Conservation (phyloP, 495 filamentous ascomycete genomes). For the Neurospora sp. region DNA sequence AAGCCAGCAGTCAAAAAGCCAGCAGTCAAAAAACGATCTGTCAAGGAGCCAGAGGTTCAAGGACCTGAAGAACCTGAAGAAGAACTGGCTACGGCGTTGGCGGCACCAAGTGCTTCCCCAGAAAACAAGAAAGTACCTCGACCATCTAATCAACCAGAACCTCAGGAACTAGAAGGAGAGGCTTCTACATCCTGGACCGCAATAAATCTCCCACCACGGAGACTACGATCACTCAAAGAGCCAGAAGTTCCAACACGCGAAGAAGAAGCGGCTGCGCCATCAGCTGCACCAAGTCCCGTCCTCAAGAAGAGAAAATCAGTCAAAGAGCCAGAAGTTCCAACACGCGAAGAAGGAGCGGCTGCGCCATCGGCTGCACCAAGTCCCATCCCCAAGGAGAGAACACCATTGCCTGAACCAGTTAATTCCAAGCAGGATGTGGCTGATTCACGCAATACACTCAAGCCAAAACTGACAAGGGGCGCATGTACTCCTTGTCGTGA, state of each 20-base stretch:
- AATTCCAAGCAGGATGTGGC: neutral
- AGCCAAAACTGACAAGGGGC: neutral
- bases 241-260: neutral
- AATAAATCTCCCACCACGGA: neutral
- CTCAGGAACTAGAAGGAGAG: neutral
- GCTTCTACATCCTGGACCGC: neutral
- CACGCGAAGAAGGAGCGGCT: neutral
- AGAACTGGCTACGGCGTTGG: neutral
- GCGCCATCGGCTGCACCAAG: neutral
- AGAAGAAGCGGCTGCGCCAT: neutral
- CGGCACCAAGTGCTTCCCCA: neutral
- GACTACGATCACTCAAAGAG: neutral
- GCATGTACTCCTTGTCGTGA: neutral
- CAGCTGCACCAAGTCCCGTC: neutral
- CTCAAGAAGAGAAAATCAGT: neutral
- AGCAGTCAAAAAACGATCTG: neutral
- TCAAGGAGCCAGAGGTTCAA: neutral
- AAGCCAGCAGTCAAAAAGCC: neutral
- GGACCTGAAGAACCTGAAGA: neutral
- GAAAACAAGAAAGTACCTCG: neutral
- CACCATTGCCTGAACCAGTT: neutral
- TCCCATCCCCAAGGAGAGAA: neutral
- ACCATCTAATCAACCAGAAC: neutral
- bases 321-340: no score
- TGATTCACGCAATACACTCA: neutral